These are phyloP conservation scores for Chenopodium album DNA, from an alignment of 148 eudicot species.

Conservation along the genomic window DNA sequence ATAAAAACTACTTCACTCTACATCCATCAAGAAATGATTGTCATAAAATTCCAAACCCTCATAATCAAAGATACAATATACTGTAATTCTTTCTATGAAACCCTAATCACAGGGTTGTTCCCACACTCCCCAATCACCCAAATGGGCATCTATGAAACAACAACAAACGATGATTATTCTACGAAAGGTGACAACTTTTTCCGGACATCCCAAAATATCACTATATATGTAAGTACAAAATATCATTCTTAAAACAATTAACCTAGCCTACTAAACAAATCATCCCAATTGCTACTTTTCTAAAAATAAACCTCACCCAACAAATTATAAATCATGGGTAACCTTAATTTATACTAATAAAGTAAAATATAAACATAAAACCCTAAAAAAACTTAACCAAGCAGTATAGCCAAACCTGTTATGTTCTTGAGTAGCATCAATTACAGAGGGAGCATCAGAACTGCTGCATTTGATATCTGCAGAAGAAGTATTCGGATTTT, in stretches of 20 bases:
- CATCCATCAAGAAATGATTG: neutral
- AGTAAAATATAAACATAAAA: neutral
- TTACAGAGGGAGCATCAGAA: conserved; percentile 24
- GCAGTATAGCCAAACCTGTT: conserved; percentile 26
- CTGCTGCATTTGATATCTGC: conserved; percentile 20
- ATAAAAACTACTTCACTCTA: neutral
- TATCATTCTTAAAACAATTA: neutral
- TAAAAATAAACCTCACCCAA: neutral
- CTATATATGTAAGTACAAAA: neutral
- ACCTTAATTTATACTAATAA: neutral
- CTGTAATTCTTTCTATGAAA: neutral
- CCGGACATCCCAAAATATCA: neutral
- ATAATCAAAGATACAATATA: neutral
- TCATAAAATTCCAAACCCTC: neutral
- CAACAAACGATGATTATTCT: neutral
- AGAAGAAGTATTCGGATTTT: conserved; percentile 27
- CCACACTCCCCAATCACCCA: neutral
- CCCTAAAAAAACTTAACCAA: neutral
- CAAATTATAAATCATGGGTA: neutral
- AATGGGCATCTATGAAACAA: neutral
- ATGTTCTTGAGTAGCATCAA: conserved; percentile 21
- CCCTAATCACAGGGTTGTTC: neutral
- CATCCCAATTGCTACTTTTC: neutral
- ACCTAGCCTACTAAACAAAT: neutral
- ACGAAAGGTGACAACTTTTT: neutral